Conservation (phyloP, 805 yeast genomes). For the Saturnispora galanensis region DNA sequence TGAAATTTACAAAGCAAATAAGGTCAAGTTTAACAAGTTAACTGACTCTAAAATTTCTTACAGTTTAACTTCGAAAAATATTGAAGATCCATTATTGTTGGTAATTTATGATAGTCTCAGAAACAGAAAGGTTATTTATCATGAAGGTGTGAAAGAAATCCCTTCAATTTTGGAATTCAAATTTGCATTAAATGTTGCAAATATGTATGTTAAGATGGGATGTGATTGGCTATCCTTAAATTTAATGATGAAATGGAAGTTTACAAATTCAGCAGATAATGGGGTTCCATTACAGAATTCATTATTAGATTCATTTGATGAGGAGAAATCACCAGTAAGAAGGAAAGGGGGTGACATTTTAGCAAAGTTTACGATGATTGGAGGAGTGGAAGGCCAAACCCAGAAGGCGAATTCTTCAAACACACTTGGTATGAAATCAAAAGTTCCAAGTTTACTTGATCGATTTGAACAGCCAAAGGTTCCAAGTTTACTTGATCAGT, state of each 20-base stretch:
- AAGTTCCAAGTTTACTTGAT: too few relatives aligned
- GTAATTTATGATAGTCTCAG: conserved; percentile 56
- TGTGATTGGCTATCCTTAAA: conserved; percentile 70
- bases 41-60: conserved; percentile 30
- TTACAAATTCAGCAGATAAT: conserved; percentile 19
- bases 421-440: too few relatives aligned
- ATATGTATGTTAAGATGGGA: conserved; percentile 79
- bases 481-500: too few relatives aligned
- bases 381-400: too few relatives aligned
- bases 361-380: conserved; percentile 8
- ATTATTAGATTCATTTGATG: conserved; percentile 3
- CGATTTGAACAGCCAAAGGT: too few relatives aligned
- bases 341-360: conserved; percentile 13
- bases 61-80: conserved; percentile 15
- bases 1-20: conserved; percentile 13
- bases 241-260: conserved; percentile 60
- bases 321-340: neutral
- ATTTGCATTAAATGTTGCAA: conserved; percentile 51
- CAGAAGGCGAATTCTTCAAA: too few relatives aligned
- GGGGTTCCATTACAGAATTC: neutral
- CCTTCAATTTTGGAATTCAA: conserved; percentile 42
- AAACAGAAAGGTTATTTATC: conserved; percentile 38
- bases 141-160: conserved; percentile 39
- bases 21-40: conserved; percentile 18
- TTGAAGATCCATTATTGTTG: conserved; percentile 74